Evolutionary conservation across 2,329 filamentous ascomycete genomes (phyloP), one percentile per base, ranked within the genome.

Genomic region (Calycina herbarum): DNA sequence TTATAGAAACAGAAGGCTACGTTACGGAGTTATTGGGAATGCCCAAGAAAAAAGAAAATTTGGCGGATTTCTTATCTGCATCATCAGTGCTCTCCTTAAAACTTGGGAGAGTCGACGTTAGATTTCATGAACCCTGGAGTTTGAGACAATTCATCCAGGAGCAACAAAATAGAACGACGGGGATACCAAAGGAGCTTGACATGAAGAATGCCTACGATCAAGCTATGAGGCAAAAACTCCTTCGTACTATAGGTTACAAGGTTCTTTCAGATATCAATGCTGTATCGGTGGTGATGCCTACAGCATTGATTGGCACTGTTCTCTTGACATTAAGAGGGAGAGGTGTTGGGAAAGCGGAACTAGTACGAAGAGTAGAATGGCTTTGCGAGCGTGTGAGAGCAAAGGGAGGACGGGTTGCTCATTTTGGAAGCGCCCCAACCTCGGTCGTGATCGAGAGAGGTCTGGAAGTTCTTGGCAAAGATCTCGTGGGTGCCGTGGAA

Each of bases 231-330:
- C 85, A 92, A 63, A 90, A 91, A 66, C 81, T 99, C 2, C 80
- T 99, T 13, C 86, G 93, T 42, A 96, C 92, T 0, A 82, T 99
- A 64, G 95, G 95, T 0, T 99, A 97, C 79, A 91, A 92, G 72
- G 93, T 98, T 0, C 82, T 99, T 1, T 90, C 91, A 0, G 92
- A 99, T 73, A 99, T 99, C 79, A 99, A 99, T 75, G 87, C 90
- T 40, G 94, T 97, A 1, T 97, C 94, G 0, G 95, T 99, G 0
- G 93, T 99, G 59, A 99, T 99, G 95, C 95, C 95, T 0, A 98
- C 95, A 0, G 94, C 95, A 0, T 83, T 99, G 56, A 96, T 99
- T 31, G 95, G 95, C 5, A 99, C 95, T 0, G 92, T 98, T 0
- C 82, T 99, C 0, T 82, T 99, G 15, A 99, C 95, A 0, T 84